Conservation (phyloP, 2,329 filamentous ascomycete genomes). For the Arthrocladium fulminans region DNA sequence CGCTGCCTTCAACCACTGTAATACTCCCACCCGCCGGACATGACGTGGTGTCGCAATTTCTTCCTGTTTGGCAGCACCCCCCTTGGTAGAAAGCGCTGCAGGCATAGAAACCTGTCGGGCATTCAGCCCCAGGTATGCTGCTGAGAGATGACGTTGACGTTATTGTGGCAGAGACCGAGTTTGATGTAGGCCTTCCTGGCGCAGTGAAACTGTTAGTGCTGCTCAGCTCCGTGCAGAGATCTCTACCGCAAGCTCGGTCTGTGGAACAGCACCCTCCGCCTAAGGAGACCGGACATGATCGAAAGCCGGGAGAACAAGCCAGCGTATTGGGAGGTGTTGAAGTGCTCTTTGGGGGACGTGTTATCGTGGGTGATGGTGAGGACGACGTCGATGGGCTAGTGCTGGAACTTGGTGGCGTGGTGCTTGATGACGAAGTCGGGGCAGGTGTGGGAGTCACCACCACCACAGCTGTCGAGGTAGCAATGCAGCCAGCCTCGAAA, state of each 20-base stretch:
- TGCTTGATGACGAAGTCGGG: conserved; percentile 8
- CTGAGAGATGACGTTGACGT: conserved; percentile 28
- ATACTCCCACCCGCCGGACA: conserved; percentile 58
- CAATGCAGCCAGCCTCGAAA: conserved; percentile 46
- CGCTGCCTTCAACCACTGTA: conserved; percentile 55
- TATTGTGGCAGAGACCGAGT: conserved; percentile 21
- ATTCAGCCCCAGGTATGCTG: conserved; percentile 37
- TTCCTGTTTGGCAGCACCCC: conserved; percentile 80
- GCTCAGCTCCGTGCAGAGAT: conserved; percentile 29
- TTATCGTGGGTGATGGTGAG: conserved; percentile 30
- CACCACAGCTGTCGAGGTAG: conserved; percentile 22
- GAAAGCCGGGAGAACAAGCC: conserved; percentile 37
- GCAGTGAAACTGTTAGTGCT: conserved; percentile 26
- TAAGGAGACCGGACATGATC: conserved; percentile 38
- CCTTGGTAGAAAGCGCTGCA: conserved; percentile 73
- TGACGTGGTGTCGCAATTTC: conserved; percentile 71
- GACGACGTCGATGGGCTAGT: conserved; percentile 19
- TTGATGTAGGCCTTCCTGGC: conserved; percentile 32
- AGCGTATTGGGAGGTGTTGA: conserved; percentile 26
- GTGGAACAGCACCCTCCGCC: conserved; percentile 38
- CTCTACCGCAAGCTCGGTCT: conserved; percentile 36
- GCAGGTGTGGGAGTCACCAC: conserved; percentile 11
- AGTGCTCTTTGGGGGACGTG: conserved; percentile 33
- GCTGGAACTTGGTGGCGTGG: conserved; percentile 6
- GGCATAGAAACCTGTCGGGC: conserved; percentile 85